Base-by-base conservation (phyloP, 1,284 basidiomycete genomes). In the Cystobasidium sp. region DNA sequence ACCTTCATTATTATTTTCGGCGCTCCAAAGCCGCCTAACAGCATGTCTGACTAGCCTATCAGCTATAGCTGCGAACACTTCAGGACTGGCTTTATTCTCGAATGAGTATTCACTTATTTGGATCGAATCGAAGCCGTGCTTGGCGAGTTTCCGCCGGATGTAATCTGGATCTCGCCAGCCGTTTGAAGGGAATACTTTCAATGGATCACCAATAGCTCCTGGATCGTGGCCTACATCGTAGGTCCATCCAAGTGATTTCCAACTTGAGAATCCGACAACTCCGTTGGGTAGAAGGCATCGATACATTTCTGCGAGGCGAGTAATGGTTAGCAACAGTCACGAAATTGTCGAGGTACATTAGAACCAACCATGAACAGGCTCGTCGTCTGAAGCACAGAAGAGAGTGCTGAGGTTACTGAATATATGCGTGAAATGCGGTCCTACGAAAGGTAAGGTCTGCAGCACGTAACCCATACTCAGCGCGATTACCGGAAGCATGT, bases 81-180 rank as follows among this genome's bases (percentile, higher is more conserved):
- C 24, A 8, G 62, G 44, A 39, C 43, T 52, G 8, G 43, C 31
- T 18, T 49, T 39, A 7, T 22, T 65, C 18, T 47, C 24, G 9
- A 65, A 70, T 41, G 43, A 6, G 18, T 62, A 61, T 43, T 70
- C 68, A 12, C 10, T n/a, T 16, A 62, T 62, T 16, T 70, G 18
- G 24, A 70, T 63, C 6, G 49, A 31, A 9, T 43, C 16, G 59
- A 70, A 70, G 10, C 56, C 56, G 39, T 70, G 68, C 44, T 14
- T 62, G 20, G 43, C 37, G 49, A 70, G 68, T 43, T 70, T 70
- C 44, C 39, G 22, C 14, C 37, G 18, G 56, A 70, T 70, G 14
- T 43, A 47, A 43, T 41, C 20, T 8, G 68, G 44, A 47, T 59
- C 56, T 24, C 53, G 31, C 68, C 68, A 70, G 18, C 68, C 68